Evolutionary conservation across 2,329 filamentous ascomycete genomes (phyloP).

Genomic region (Pleurostoma richardsiae): DNA sequence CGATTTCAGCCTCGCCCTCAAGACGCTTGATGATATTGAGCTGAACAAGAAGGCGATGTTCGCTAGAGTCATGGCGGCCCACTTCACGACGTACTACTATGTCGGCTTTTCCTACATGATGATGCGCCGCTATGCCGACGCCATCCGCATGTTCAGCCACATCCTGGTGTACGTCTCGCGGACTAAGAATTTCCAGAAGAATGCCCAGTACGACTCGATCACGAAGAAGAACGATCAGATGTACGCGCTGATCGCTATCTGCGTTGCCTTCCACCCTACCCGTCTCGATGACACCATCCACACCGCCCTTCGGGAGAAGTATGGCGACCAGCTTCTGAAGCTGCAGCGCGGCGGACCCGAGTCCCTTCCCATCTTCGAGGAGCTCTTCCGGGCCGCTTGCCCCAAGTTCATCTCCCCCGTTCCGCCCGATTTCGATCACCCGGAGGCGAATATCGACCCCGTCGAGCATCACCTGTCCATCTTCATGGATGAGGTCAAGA

Average conservation of each 20-base stretch:
- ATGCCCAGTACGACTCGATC: constrained; percentile 95
- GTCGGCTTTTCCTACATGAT: constrained; percentile 99
- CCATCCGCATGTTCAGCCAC: constrained; percentile 99
- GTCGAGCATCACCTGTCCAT: constrained; percentile 94
- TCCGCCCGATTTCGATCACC: constrained; percentile 95
- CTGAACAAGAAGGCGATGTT: constrained; percentile 99
- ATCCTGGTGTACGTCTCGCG: constrained; percentile 97
- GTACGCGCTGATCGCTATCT: constrained; percentile 98
- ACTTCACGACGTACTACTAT: constrained; percentile 99
- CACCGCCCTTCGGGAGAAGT: constrained; percentile 96
- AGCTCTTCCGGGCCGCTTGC: constrained; percentile 96
- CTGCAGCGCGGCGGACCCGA: constrained; percentile 95
- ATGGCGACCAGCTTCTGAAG: constrained; percentile 94
- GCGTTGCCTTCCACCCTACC: constrained; percentile 95
- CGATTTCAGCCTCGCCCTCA: constrained; percentile 96
- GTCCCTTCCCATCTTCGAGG: constrained; percentile 93
- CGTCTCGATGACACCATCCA: constrained; percentile 98
- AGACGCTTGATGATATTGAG: constrained; percentile 99
- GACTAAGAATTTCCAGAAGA: constrained; percentile 99
- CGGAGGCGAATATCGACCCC: constrained; percentile 91
- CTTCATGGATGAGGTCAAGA: constrained; percentile 99
- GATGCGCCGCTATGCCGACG: constrained; percentile 99
- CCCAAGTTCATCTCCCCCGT: constrained; percentile 99
- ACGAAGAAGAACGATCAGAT: constrained; percentile 99
- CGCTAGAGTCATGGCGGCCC: constrained; percentile 96